Evolutionary conservation across 2,329 filamentous ascomycete genomes (phyloP).

Genomic region (Zalaria obscura): DNA sequence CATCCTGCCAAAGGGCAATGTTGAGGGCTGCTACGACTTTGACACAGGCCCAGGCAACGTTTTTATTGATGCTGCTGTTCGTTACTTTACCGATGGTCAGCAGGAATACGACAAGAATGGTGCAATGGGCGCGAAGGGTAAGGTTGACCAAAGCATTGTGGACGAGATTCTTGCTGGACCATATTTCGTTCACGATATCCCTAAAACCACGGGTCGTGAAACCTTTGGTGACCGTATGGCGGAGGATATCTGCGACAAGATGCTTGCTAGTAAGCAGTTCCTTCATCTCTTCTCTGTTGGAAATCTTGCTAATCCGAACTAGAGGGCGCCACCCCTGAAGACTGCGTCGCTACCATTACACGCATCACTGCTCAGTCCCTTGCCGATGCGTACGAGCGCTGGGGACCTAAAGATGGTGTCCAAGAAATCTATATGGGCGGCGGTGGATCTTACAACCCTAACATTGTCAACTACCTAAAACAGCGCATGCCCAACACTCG

Average conservation of each 20-base stretch:
- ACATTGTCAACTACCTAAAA: constrained; percentile 13
- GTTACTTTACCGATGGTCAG: constrained; percentile 11
- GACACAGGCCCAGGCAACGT: constrained; percentile 11
- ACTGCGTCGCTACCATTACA: constrained; percentile 13
- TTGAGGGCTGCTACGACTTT: constrained; percentile 5
- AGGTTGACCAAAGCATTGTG: constrained; percentile 10
- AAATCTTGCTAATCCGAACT: too few relatives aligned
- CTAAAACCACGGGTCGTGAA: constrained; percentile 13
- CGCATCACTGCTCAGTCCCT: constrained; percentile 12
- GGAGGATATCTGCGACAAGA: constrained; percentile 9
- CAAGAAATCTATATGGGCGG: constrained; percentile 15
- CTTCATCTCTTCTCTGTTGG: neutral
- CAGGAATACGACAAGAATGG: constrained; percentile 9
- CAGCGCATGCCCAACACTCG: neutral
- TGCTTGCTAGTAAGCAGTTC: constrained; percentile 3
- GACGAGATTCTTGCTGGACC: constrained; percentile 8
- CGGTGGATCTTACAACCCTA: constrained; percentile 14
- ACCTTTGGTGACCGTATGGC: constrained; percentile 9
- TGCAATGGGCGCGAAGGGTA: constrained; percentile 7
- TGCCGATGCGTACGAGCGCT: constrained; percentile 9
- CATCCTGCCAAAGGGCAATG: constrained; percentile 10
- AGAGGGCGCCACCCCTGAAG: constrained; percentile 3
- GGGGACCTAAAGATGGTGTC: constrained; percentile 8
- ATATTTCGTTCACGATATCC: constrained; percentile 10
- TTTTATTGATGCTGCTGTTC: constrained; percentile 12